Percentiles rank a stretch among this genome's conserved stretches.
phyloP scores from a whole-genome alignment of 2,329 filamentous ascomycete species.

The Helotiales sp. region DNA sequence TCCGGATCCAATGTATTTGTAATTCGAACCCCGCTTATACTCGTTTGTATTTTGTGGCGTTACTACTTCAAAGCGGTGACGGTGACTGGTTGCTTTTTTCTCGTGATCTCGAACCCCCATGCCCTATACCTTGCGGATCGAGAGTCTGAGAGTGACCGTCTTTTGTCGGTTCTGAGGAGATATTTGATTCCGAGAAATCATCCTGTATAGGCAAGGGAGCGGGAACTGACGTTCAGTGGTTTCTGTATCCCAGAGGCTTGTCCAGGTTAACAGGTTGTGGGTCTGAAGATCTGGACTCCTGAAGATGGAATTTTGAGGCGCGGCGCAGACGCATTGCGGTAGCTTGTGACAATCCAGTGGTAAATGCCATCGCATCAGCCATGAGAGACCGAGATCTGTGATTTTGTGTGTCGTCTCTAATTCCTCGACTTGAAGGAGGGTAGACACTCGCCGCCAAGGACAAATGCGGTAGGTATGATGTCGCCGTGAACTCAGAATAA shows the following conservation, averaged over 20 bases:
- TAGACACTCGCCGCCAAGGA: neutral
- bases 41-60: neutral
- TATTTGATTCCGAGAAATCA: neutral
- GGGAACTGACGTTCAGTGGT: neutral
- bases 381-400: neutral
- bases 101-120: slow-evolving; percentile 9
- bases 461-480: no score
- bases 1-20: neutral
- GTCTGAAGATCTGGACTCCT: no score
- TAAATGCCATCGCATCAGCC: neutral
- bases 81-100: slow-evolving; percentile 1
- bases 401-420: neutral
- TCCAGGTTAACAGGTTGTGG: neutral
- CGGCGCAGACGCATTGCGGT: neutral
- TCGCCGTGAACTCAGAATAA: no score
- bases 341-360: neutral
- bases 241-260: neutral
- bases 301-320: neutral
- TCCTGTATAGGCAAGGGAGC: neutral
- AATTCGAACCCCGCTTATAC: neutral
- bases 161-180: neutral
- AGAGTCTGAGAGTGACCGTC: neutral
- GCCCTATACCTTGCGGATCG: neutral
- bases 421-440: neutral
- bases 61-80: neutral